These are phyloP conservation scores for Plasmodium malariae DNA, from an alignment of 169 alveolate species.

Conservation along the genomic window DNA sequence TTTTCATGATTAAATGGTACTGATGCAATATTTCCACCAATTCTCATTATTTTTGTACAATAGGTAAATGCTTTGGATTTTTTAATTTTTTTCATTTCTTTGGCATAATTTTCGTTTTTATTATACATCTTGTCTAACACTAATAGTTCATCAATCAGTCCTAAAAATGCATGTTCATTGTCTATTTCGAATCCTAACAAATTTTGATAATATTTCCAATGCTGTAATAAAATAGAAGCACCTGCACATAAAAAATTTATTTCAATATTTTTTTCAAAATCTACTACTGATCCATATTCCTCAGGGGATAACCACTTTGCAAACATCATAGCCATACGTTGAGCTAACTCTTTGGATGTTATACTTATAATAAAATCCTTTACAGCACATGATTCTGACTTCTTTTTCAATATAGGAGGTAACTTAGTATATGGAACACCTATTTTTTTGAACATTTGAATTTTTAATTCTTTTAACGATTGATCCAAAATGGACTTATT, in stretches of 20 bases:
- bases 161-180: constrained; percentile 60
- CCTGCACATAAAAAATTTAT: constrained; percentile 64
- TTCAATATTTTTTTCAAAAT: constrained; percentile 27
- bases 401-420: constrained; percentile 60
- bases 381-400: constrained; percentile 1
- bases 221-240: constrained; percentile 58
- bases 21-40: constrained; percentile 45
- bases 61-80: constrained; percentile 57
- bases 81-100: constrained; percentile 36
- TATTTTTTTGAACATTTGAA: constrained; percentile 32
- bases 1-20: constrained; percentile 75
- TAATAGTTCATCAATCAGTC: constrained; percentile 59
- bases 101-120: constrained; percentile 6
- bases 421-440: constrained; percentile 47
- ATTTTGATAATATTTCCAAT: constrained; percentile 62
- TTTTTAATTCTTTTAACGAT: constrained; percentile 52
- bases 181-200: constrained; percentile 40
- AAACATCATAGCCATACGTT: constrained; percentile 61
- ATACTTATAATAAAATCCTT: constrained; percentile 41
- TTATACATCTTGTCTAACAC: constrained; percentile 39
- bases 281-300: constrained; percentile 49
- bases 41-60: constrained; percentile 70
- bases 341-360: constrained; percentile 57
- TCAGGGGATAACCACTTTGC: constrained; percentile 44
- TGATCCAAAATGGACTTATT: constrained; percentile 21